Base-by-base conservation (phyloP, 2,329 filamentous ascomycete genomes). In the Xylariomycetidae sp. region DNA sequence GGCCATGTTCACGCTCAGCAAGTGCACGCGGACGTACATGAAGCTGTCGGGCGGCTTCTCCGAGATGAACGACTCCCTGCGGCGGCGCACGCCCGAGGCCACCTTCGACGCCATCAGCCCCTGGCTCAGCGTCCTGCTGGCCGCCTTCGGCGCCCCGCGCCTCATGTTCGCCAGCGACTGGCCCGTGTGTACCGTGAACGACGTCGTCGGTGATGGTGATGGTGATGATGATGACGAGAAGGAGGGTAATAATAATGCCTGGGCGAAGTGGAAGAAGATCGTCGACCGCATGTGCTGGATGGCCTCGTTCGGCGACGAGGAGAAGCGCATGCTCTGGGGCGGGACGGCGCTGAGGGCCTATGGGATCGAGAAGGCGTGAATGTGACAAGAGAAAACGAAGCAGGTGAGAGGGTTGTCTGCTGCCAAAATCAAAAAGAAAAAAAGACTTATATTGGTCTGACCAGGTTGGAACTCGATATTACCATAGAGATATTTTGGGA, bases 151-250 rank as follows among this genome's bases (percentile, higher is more conserved):
- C 2, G 64, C 83, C 0, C 56, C 67, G 15, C 72, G 87, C 43
- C 72, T 92, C 54, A 88, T 97, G 82, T 96, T 92, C 59, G 89
- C 83, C 16, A 89, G 84, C 44, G 88, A 96, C 59, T 97, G 90
- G 90, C 89, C 90, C 3, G 82, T 96, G 1, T 94, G 88, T 62
- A 89, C 87, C 42, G 64, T 87, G 20, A 75, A 76, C 1, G 62
- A 67, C 13, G 57, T 53, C 9, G 64, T 70, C 30, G 61, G 67
- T 15, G n/a, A n/a, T n/a, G 75, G 76, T 1, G 62, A 67, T 13
- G 57, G 54, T 9, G 64, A 71, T 30, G 61, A 67, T 15, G n/a
- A n/a, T n/a, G n/a, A n/a, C n/a, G n/a, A n/a, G n/a, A n/a, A n/a
- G n/a, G 75, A 76, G 1, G 62, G 67, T 13, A 57, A 53, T 9